Conservation (phyloP, 2,329 filamentous ascomycete genomes). For the Phaeoacremonium minimum region DNA sequence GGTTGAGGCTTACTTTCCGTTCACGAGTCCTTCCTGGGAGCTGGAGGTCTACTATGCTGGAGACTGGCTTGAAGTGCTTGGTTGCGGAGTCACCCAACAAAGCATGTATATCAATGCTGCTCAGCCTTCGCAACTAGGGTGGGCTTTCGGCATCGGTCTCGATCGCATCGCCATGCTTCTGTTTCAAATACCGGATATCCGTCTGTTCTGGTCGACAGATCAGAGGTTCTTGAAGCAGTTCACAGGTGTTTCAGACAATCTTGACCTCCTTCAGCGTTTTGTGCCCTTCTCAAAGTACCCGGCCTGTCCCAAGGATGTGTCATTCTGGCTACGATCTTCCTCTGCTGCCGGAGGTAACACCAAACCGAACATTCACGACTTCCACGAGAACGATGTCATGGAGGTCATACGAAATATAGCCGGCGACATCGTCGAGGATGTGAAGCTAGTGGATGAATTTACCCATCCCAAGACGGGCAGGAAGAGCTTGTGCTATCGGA, state of each 20-base stretch:
- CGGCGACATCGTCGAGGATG: constrained; percentile 84
- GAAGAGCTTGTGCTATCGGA: constrained; percentile 84
- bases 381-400: constrained; percentile 98
- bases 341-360: constrained; percentile 40
- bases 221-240: constrained; percentile 86
- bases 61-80: constrained; percentile 93
- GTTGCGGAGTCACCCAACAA: constrained; percentile 88
- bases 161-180: constrained; percentile 97
- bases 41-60: constrained; percentile 92
- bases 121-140: constrained; percentile 72
- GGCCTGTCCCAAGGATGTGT: constrained; percentile 84
- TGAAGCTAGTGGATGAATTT: constrained; percentile 80
- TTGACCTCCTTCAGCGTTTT: constrained; percentile 57
- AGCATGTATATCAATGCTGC: constrained; percentile 73
- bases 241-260: constrained; percentile 50
- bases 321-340: constrained; percentile 73
- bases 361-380: constrained; percentile 38
- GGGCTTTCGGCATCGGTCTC: constrained; percentile 93
- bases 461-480: constrained; percentile 79
- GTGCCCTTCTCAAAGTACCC: constrained; percentile 89
- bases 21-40: constrained; percentile 94
- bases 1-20: constrained; percentile 97
- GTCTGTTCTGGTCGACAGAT: constrained; percentile 92
- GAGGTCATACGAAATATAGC: constrained; percentile 82
- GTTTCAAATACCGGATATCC: constrained; percentile 93